These are phyloP conservation scores for Saccharomycopsis schoenii DNA, from an alignment of 805 yeast genomes.

Conservation along the genomic window DNA sequence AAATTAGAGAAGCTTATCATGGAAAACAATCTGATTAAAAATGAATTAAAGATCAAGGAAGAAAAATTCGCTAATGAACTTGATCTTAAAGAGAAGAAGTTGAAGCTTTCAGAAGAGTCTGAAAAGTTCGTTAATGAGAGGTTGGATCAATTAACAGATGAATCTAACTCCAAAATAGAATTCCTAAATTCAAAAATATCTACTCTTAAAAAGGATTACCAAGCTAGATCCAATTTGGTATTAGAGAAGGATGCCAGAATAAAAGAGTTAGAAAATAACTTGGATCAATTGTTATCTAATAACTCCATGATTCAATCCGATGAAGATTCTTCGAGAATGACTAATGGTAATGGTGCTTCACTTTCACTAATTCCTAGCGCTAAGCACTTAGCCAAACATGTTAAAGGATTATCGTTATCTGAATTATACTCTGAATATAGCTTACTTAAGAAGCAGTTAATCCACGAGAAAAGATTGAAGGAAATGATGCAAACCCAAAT, in stretches of 20 bases:
- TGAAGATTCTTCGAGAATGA: neutral
- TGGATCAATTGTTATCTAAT: slow-evolving; percentile 33
- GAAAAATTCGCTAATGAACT: slow-evolving; percentile 48
- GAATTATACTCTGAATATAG: slow-evolving; percentile 57
- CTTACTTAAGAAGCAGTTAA: slow-evolving; percentile 53
- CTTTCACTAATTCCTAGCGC: slow-evolving; percentile 18
- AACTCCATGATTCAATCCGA: slow-evolving; percentile 11
- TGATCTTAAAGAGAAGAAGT: slow-evolving; percentile 49
- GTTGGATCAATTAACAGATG: slow-evolving; percentile 41
- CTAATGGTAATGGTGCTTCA: slow-evolving; percentile 4
- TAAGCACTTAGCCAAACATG: slow-evolving; percentile 38
- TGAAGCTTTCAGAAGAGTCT: slow-evolving; percentile 45
- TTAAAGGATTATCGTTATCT: slow-evolving; percentile 49
- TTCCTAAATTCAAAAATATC: neutral
- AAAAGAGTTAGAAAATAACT: slow-evolving; percentile 32
- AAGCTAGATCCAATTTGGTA: slow-evolving; percentile 5
- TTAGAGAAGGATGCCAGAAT: slow-evolving; percentile 31
- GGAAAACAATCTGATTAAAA: slow-evolving; percentile 39
- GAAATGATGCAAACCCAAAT: slow-evolving; percentile 61
- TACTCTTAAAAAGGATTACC: neutral
- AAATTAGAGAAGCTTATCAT: slow-evolving; percentile 34
- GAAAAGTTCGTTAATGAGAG: slow-evolving; percentile 43
- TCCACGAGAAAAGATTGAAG: slow-evolving; percentile 62
- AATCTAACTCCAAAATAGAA: slow-evolving; percentile 21
- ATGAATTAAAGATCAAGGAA: slow-evolving; percentile 32